These are phyloP conservation scores for Hanseniaspora lindneri DNA, from an alignment of 805 yeast species.

Conservation along the genomic window DNA sequence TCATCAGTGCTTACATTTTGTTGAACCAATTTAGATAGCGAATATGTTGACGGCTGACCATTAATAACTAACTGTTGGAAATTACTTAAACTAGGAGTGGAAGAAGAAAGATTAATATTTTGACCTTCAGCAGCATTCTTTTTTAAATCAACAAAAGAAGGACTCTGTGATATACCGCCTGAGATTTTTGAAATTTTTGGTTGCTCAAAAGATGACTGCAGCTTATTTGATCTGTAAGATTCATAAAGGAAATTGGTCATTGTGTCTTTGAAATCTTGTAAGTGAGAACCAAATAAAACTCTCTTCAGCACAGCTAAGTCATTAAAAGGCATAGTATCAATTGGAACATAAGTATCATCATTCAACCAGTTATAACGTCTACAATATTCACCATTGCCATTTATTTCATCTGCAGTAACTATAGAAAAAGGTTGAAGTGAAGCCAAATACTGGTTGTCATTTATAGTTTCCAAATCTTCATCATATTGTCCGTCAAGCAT, in stretches of 20 bases:
- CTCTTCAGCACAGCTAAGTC: conserved; percentile 50
- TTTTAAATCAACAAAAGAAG: conserved; percentile 14
- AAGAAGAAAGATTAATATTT: conserved; percentile 23
- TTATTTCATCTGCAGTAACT: conserved; percentile 50
- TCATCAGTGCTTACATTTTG: not conserved
- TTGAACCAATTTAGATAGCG: conserved; percentile 11
- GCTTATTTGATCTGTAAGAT: conserved; percentile 65
- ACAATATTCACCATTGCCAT: conserved; percentile 42
- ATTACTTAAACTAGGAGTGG: conserved; percentile 30
- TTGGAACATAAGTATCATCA: conserved; percentile 39
- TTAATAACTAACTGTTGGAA: conserved; percentile 19
- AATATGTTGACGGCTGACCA: conserved; percentile 16
- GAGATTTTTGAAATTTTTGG: not conserved
- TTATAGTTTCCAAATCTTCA: conserved; percentile 47
- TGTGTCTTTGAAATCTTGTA: conserved; percentile 67
- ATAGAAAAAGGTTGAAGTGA: conserved; percentile 66
- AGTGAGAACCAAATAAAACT: conserved; percentile 70
- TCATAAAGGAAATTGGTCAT: conserved; percentile 69
- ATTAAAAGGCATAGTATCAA: conserved; percentile 39
- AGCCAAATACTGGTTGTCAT: conserved; percentile 53
- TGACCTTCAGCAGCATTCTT: not conserved
- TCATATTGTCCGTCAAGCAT: conserved; percentile 1
- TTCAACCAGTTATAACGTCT: conserved; percentile 62
- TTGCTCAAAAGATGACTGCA: conserved; percentile 41
- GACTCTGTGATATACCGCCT: conserved; percentile 1